Evolutionary conservation across 2,329 filamentous ascomycete genomes (phyloP), one percentile per base, ranked within the genome.

Genomic region (Xylariaceae sp.): DNA sequence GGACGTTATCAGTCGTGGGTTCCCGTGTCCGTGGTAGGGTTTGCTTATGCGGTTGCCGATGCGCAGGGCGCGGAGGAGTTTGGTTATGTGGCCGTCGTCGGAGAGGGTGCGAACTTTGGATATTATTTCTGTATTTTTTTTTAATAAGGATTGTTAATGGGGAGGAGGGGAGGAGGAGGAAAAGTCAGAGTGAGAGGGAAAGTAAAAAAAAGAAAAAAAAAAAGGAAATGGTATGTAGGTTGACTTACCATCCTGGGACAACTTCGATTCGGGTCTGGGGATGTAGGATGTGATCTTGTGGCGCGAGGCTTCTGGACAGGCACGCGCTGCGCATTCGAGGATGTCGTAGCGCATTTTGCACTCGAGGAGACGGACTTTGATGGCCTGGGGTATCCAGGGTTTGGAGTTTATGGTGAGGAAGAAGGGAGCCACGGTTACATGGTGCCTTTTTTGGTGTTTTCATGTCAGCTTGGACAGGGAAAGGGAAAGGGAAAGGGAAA

Each of bases 41-140:
- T 67, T 63, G 50, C 77, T 79, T 1, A 78, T 65, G 34, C 75
- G 67, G 67, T 86, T 76, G 1, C 83, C 89, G 63, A 90, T 71
- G 3, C 80, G 79, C 19, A 94, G 69, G 1, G 89, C 85, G 34
- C 91, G 76, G 6, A 86, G 76, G 4, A 95, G 72, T 70, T 96
- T 96, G 51, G 85, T 77, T 7, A 83, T 77, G 71, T 97, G 92
- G 0, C 91, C 91, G 69, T 96, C 91, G 61, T 96, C 91, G 0
- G 77, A 65, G 35, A 80, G 65, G 7, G 59, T 57, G 55, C 77
- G 74, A 19, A 84, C 67, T 7, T 76, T 71, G 1, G 74, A 67
- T 5, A 81, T 68, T 2, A 83, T 69, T 1, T 76, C 75, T 69
- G 39, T 26, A 9, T 11, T 6, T 19, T 4, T n/a, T 9, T 31